These are phyloP conservation scores for Chalciporus pseudorubinellus DNA, from an alignment of 768 basidiomycete species.

Conservation along the genomic window DNA sequence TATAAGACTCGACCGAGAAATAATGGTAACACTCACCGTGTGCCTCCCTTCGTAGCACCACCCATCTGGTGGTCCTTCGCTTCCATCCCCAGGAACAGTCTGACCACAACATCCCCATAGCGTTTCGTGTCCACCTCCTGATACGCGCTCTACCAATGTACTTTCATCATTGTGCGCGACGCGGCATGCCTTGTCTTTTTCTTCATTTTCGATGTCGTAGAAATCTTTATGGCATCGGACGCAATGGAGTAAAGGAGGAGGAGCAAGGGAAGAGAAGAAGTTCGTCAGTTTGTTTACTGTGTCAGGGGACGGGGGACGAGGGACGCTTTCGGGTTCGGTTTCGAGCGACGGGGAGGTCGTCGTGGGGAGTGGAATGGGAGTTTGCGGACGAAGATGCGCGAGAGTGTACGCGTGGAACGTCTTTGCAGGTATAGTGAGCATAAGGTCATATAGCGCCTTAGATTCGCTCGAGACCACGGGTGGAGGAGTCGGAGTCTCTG, in stretches of 20 bases:
- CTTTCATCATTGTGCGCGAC: constrained; percentile 81
- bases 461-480: constrained; percentile 44
- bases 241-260: constrained; percentile 71
- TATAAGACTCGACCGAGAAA: neutral
- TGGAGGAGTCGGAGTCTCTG: constrained; percentile 33
- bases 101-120: constrained; percentile 73
- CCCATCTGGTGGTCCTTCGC: constrained; percentile 80
- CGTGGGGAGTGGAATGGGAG: neutral
- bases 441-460: constrained; percentile 45
- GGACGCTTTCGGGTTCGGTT: constrained; percentile 9
- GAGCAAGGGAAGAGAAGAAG: constrained; percentile 62
- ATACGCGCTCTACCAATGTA: constrained; percentile 64
- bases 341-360: constrained; percentile 12
- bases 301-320: constrained; percentile 31
- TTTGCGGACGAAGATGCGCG: constrained; percentile 38
- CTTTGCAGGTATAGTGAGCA: constrained; percentile 63
- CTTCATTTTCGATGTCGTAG: constrained; percentile 66
- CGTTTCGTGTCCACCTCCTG: constrained; percentile 45
- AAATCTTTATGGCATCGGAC: constrained; percentile 70
- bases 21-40: constrained; percentile 40
- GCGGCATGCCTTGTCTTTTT: constrained; percentile 59
- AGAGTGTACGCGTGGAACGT: constrained; percentile 63
- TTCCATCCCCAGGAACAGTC: constrained; percentile 72
- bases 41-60: constrained; percentile 87
- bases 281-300: constrained; percentile 47